A percentile compares a stretch with the other conserved stretches of the same genome.
Evolutionary conservation across 257 asterid species (phyloP).

Genomic region (Solanum ossicruentum): DNA sequence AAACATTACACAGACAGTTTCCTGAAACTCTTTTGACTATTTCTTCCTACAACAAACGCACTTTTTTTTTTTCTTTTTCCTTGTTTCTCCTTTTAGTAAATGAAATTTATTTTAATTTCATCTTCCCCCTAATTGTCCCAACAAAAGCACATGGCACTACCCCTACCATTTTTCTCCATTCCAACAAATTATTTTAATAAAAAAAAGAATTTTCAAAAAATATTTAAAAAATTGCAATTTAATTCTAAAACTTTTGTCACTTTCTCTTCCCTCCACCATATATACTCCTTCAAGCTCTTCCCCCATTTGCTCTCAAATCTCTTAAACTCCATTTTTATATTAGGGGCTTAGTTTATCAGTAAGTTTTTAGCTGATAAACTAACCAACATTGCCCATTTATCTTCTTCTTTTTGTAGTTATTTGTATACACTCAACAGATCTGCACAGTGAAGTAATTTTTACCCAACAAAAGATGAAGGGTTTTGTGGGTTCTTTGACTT

Average conservation of each 20-base stretch:
- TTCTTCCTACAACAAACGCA: not conserved
- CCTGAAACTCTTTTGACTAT: constrained; percentile 16
- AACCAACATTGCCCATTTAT: constrained; percentile 6
- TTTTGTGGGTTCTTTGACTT: constrained; percentile 26
- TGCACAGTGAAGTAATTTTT: not conserved
- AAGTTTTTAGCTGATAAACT: constrained; percentile 16
- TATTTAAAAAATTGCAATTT: constrained; percentile 14
- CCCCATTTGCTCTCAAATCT: not conserved
- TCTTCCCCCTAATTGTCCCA: constrained; percentile 11
- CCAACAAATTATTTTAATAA: not conserved
- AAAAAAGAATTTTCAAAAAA: not conserved
- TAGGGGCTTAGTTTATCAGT: constrained; percentile 14
- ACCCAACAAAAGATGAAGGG: constrained; percentile 25
- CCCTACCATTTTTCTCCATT: constrained; percentile 1
- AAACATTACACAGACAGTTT: constrained; percentile 8
- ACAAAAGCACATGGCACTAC: constrained; percentile 75
- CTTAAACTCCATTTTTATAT: not conserved
- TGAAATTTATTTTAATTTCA: not conserved
- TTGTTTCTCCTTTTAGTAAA: constrained; percentile 17
- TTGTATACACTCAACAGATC: constrained; percentile 21
- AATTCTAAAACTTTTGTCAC: constrained; percentile 24
- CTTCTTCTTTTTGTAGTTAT: not conserved
- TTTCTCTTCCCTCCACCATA: constrained; percentile 46
- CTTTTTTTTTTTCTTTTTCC: not conserved
- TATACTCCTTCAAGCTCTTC: constrained; percentile 32